Evolutionary conservation across 2,329 filamentous ascomycete species (phyloP), one percentile per base, ranked within the genome.

Genomic region (Orbilia javanica): DNA sequence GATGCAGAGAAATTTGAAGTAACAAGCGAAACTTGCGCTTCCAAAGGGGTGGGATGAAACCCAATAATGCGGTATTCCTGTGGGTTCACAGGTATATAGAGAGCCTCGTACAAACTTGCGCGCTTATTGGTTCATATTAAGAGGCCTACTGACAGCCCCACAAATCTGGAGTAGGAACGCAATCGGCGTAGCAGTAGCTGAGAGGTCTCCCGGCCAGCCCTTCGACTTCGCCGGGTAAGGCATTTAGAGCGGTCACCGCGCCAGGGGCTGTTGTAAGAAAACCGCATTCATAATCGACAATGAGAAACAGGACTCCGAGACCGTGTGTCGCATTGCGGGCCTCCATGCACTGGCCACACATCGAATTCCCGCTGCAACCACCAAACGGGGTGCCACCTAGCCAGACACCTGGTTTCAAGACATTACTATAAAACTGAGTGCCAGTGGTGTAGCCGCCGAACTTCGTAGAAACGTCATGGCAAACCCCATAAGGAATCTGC

Each of bases 341-440:
- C 25, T 53, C 18, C 5, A 31, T 11, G 27, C 25, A 53, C n/a
- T 53, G 10, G 48, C 25, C 48, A 53, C 48, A 53, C 18, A 11
- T 53, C 22, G 48, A 29, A 15, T 3, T 8, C 6, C 18, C 13
- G 13, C 25, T 10, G 27, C 48, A 53, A 15, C 13, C 4, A 18
- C 5, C 25, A 18, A 53, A 53, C 10, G 11, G 11, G 25, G 20
- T 22, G 7, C 25, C 48, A 53, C 18, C 48, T 10, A 53, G 48
- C 48, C 25, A 53, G 13, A 53, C 48, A 8, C 11, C 11, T 4
- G 48, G 25, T n/a, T 31, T 29, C 13, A 53, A 31, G 25, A 53
- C 11, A 53, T 53, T 53, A n/a, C 15, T 53, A 18, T 53, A 53
- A 53, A 52, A 31, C 7, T 53, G 48, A 22, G 48, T 29, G 13